A percentile compares a stretch with the other conserved stretches of the same genome.
phyloP scores from a whole-genome alignment of 2,329 filamentous ascomycete genomes.

The Aspergillus japonicus region DNA sequence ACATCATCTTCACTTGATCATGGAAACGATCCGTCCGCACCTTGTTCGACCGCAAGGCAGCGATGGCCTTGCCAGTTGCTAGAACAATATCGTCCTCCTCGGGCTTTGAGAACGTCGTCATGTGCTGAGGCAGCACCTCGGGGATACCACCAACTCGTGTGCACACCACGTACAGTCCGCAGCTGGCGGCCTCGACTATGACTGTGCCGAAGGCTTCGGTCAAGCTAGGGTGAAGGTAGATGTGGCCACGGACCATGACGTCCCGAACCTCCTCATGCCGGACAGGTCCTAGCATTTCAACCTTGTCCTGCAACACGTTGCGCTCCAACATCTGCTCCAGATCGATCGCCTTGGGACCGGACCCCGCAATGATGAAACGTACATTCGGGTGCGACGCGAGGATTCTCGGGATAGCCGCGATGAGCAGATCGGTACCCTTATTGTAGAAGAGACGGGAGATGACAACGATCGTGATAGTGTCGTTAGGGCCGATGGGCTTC shows the following conservation, averaged over 20 bases:
- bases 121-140: conserved; percentile 90
- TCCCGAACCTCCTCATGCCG: conserved; percentile 95
- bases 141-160: conserved; percentile 96
- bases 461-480: conserved; percentile 92
- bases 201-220: conserved; percentile 98
- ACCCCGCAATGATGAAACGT: conserved; percentile 93
- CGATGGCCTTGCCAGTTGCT: conserved; percentile 86
- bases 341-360: conserved; percentile 94
- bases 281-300: conserved; percentile 87
- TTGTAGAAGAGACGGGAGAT: conserved; percentile 98
- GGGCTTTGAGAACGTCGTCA: conserved; percentile 96
- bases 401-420: conserved; percentile 90
- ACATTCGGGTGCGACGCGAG: conserved; percentile 87
- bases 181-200: conserved; percentile 94
- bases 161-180: conserved; percentile 93
- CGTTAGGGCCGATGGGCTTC: conserved; percentile 72
- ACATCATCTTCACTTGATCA: conserved; percentile 97
- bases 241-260: conserved; percentile 95
- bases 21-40: conserved; percentile 93
- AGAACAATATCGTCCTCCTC: conserved; percentile 93
- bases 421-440: conserved; percentile 96
- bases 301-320: conserved; percentile 87
- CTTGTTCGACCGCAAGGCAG: conserved; percentile 76
- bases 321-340: conserved; percentile 97
- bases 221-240: conserved; percentile 90